Conservation (phyloP, 1,284 basidiomycete genomes). For the Ustilago tritici region DNA sequence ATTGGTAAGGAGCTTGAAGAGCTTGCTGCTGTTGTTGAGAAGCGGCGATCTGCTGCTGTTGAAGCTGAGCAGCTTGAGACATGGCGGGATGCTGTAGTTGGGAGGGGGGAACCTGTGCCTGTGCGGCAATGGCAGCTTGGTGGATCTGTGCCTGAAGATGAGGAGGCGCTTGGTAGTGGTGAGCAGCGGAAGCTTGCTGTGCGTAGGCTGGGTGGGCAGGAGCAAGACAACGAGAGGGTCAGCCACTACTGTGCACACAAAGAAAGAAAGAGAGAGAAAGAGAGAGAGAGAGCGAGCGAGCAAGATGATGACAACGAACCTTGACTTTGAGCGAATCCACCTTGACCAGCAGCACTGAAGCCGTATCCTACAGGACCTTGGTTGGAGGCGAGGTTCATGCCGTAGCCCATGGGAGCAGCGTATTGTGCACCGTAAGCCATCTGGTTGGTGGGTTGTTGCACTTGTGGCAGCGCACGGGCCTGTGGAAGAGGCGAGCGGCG, state of each 20-base stretch:
- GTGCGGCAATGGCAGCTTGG: conserved; percentile 61
- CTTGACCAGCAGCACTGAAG: conserved; percentile 58
- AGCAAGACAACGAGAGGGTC: too few species aligned
- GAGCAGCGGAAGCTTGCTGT: conserved; percentile 45
- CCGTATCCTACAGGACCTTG: conserved; percentile 51
- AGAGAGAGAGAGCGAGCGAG: neutral
- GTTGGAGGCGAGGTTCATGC: conserved; percentile 41
- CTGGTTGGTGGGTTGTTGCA: conserved; percentile 59
- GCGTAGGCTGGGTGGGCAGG: conserved; percentile 48
- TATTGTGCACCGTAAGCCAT: conserved; percentile 64
- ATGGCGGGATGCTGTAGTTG: conserved; percentile 66
- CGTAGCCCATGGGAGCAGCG: conserved; percentile 57
- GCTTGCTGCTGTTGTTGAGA: conserved; percentile 38
- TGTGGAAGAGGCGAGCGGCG: conserved; percentile 45
- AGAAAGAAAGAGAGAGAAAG: neutral
- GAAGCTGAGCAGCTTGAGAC: conserved; percentile 60
- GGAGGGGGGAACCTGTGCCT: conserved; percentile 62
- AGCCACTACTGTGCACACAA: too few species aligned
- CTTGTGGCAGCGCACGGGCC: conserved; percentile 49
- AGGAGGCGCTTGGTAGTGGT: conserved; percentile 45
- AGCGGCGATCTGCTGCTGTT: conserved; percentile 61
- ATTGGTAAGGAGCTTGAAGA: conserved; percentile 48
- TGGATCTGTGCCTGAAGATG: conserved; percentile 64
- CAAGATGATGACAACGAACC: conserved; percentile 39
- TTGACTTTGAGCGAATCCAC: conserved; percentile 64